Percentiles rank a stretch among this genome's conserved stretches.
These are phyloP conservation scores for Friedmanniomyces simplex DNA, from an alignment of 495 filamentous ascomycete genomes.

Conservation along the genomic window DNA sequence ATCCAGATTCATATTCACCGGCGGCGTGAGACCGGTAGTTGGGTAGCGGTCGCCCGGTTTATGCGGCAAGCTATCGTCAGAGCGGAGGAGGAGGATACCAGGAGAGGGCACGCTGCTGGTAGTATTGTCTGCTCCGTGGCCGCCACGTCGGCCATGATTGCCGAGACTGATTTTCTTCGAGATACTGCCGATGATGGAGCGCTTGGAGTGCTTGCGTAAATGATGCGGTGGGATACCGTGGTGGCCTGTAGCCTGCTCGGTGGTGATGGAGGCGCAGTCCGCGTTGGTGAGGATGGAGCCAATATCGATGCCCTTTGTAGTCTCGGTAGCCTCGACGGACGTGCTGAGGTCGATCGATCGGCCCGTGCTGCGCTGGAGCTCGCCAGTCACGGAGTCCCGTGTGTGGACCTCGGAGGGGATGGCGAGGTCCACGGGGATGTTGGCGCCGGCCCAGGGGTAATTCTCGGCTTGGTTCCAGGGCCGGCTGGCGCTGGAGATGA, in stretches of 20 bases:
- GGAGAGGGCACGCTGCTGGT: constrained; percentile 10
- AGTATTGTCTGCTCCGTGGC: not conserved
- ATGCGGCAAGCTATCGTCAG: constrained; percentile 12
- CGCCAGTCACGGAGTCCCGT: constrained; percentile 7
- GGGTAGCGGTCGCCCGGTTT: constrained; percentile 33
- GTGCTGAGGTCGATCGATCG: constrained; percentile 16
- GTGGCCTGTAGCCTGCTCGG: constrained; percentile 20
- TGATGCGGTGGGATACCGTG: not conserved
- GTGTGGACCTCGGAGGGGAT: constrained; percentile 22
- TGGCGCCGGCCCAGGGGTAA: constrained; percentile 29
- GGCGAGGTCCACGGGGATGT: constrained; percentile 26
- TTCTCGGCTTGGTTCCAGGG: constrained; percentile 33
- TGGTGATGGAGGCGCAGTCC: constrained; percentile 12
- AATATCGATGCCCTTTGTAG: constrained; percentile 19
- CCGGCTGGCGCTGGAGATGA: constrained; percentile 20
- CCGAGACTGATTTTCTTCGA: constrained; percentile 17
- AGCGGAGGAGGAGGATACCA: not conserved
- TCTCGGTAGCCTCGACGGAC: constrained; percentile 1
- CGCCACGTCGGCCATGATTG: not conserved
- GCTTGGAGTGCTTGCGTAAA: constrained; percentile 16
- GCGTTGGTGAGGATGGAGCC: constrained; percentile 12
- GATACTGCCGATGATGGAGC: constrained; percentile 19
- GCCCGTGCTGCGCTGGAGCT: constrained; percentile 9
- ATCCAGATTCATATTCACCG: constrained; percentile 21
- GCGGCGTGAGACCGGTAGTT: constrained; percentile 26